phyloP scores from a whole-genome alignment of 2,329 filamentous ascomycete species.

The Stachybotrys elegans region DNA sequence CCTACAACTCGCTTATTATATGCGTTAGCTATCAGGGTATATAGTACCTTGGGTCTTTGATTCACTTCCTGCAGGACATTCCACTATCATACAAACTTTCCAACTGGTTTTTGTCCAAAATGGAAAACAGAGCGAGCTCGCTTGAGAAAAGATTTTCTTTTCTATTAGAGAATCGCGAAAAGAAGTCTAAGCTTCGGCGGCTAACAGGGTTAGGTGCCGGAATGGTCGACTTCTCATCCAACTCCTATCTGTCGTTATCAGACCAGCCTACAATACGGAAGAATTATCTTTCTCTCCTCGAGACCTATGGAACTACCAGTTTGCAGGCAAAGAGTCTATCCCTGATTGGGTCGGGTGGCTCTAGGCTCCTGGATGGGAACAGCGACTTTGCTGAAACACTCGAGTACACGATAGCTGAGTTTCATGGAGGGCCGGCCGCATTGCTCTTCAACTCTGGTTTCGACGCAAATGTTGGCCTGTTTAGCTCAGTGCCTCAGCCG shows the following conservation, averaged over 20 bases:
- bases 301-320: conserved; percentile 9
- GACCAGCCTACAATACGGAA: conserved; percentile 45
- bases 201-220: conserved; percentile 57
- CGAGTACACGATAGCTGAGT: conserved; percentile 40
- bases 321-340: conserved; percentile 9
- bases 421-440: conserved; percentile 39
- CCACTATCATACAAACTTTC: too few relatives aligned
- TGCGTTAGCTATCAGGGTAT: too few relatives aligned
- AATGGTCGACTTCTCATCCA: conserved; percentile 73
- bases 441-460: conserved; percentile 57
- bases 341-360: conserved; percentile 45
- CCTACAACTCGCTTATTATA: too few relatives aligned
- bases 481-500: conserved; percentile 54
- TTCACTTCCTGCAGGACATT: too few relatives aligned
- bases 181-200: conserved; percentile 36
- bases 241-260: conserved; percentile 75
- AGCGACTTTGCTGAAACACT: conserved; percentile 36
- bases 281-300: conserved; percentile 51
- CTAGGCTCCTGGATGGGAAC: conserved; percentile 50
- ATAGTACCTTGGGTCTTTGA: too few relatives aligned
- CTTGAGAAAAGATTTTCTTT: too few relatives aligned
- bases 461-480: conserved; percentile 61
- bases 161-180: too few relatives aligned
- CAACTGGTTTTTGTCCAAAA: too few relatives aligned
- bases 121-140: too few relatives aligned